phyloP scores from a whole-genome alignment of 805 yeast genomes.

The Barnettozyma botsteinii region DNA sequence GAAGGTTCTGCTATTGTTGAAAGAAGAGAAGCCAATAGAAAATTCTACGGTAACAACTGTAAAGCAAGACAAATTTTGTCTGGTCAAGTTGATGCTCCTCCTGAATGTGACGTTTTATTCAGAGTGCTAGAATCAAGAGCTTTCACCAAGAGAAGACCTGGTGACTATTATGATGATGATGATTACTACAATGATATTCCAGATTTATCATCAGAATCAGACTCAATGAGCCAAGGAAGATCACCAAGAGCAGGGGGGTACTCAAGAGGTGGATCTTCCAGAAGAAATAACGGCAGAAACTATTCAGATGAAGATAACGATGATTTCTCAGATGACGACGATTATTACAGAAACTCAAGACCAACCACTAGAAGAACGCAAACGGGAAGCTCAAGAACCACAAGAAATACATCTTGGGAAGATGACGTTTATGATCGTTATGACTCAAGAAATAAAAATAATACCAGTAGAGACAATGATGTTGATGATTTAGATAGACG shows the following conservation, averaged over 20 bases:
- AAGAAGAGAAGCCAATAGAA: slow-evolving; percentile 94
- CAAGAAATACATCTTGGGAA: slow-evolving; percentile 62
- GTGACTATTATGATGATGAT: slow-evolving; percentile 46
- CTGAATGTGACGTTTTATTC: slow-evolving; percentile 82
- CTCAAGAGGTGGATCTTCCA: slow-evolving; percentile 4
- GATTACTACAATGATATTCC: slow-evolving; percentile 67
- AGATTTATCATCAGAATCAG: slow-evolving; percentile 18
- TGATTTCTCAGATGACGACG: slow-evolving; percentile 34
- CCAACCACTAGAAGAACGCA: slow-evolving; percentile 17
- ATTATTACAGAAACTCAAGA: slow-evolving; percentile 32
- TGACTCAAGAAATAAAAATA: slow-evolving; percentile 21
- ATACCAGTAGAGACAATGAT: slow-evolving; percentile 12
- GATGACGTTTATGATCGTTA: slow-evolving; percentile 74
- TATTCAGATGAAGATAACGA: slow-evolving; percentile 27
- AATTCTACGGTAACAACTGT: slow-evolving; percentile 84
- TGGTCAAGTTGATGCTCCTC: slow-evolving; percentile 91
- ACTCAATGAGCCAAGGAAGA: slow-evolving; percentile 28
- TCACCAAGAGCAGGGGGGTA: no score
- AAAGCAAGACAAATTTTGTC: slow-evolving; percentile 81
- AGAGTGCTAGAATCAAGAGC: slow-evolving; percentile 82
- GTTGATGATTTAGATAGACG: slow-evolving; percentile 36
- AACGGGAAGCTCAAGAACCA: slow-evolving; percentile 6
- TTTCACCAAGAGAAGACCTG: slow-evolving; percentile 50
- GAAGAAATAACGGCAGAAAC: slow-evolving; percentile 17
- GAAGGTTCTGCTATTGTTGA: slow-evolving; percentile 97